Base-by-base conservation (phyloP, 164 flowering plant genomes). In the Berberis thunbergii region DNA sequence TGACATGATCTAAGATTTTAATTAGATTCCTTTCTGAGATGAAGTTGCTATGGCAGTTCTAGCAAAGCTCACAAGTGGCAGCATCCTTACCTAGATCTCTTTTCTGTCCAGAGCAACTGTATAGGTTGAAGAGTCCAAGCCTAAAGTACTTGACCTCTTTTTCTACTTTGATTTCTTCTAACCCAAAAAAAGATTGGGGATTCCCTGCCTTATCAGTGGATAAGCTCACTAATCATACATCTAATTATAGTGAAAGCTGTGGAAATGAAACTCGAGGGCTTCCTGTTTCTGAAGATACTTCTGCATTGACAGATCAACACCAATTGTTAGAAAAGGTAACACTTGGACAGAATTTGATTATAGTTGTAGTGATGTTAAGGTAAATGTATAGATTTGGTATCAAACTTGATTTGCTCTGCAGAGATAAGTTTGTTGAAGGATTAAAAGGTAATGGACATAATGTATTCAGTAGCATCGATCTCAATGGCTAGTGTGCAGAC, bases 161-260 rank as follows among this genome's bases (percentile, higher is more conserved):
- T 67, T 70, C 92, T 58, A 66, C 63, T 62, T 89, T 84, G 75
- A 92, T 91, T 78, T 83, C 97, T 64, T 88, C 96, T 63, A 78
- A 95, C 72, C 99, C 97, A 59, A 91, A 97, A 42, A 86, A 84
- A 70, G n/a, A 89, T 52, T 95, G 99, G 99, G 88, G 89, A 42
- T 88, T 89, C 63, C 94, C 98, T 53, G 82, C 76, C 62, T 69
- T 91, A 57, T 73, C 82, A 41, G 42, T 65, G 57, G 69, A 70
- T 55, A 43, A 50, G 38, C 60, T 66, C 7, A 48, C 5, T 38
- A 5, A 54, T 42, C 45, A 61, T 43, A 39, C 39, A 2, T 45
- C 74, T 56, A 70, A 69, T 60, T 12, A 62, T 26, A 39, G 44
- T 67, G 71, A 54, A 59, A 74, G 66, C 60, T 48, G 43, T 68